These are phyloP conservation scores for Colletotrichum horii DNA, from an alignment of 2,329 filamentous ascomycete genomes.

Conservation along the genomic window DNA sequence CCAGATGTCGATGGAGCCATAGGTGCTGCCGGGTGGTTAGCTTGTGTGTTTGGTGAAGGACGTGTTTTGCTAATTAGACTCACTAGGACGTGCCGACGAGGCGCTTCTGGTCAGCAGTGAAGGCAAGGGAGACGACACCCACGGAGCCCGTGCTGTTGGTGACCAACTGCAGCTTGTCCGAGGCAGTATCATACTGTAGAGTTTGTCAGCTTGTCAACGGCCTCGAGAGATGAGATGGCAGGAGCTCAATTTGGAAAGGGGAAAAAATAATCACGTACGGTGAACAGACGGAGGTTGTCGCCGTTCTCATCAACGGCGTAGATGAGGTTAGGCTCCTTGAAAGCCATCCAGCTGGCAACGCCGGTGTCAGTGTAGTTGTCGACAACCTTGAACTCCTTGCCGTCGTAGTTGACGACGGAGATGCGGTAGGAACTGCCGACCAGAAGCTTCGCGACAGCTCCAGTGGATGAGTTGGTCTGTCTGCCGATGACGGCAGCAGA, in stretches of 20 bases:
- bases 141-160: slow-evolving; percentile 35
- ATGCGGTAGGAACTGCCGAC: slow-evolving; percentile 46
- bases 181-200: slow-evolving; percentile 34
- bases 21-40: slow-evolving; percentile 24
- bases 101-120: slow-evolving; percentile 47
- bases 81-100: slow-evolving; percentile 50
- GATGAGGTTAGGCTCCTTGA: slow-evolving; percentile 41
- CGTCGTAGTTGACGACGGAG: slow-evolving; percentile 46
- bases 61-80: background rate
- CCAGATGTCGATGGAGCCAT: slow-evolving; percentile 50
- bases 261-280: slow-evolving; percentile 13
- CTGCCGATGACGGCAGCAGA: slow-evolving; percentile 11
- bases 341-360: slow-evolving; percentile 52
- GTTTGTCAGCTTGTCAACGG: background rate
- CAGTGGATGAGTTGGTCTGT: background rate
- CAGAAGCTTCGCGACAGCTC: slow-evolving; percentile 36
- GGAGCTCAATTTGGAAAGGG: too few relatives aligned
- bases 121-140: slow-evolving; percentile 53
- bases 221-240: background rate
- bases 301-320: slow-evolving; percentile 56
- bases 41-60: background rate
- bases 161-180: slow-evolving; percentile 33
- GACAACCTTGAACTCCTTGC: slow-evolving; percentile 41
- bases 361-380: slow-evolving; percentile 34
- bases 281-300: slow-evolving; percentile 43